Evolutionary conservation across 768 basidiomycete genomes (phyloP), one percentile per base, ranked within the genome.

Genomic region (Strobilomyces dryophilus): DNA sequence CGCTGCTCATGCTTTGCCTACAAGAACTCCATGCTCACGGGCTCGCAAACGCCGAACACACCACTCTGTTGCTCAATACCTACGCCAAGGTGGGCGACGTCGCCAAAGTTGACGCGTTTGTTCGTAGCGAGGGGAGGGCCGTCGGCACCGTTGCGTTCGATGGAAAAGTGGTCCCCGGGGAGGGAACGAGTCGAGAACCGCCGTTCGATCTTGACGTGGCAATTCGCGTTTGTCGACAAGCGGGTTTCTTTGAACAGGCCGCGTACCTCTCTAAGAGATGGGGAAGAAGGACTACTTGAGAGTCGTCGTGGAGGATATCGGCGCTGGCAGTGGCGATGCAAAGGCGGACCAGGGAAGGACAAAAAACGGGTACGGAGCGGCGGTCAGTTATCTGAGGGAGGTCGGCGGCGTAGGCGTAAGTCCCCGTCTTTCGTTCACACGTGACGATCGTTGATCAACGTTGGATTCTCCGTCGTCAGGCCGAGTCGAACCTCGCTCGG

Each of bases 201-300:
- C 97, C 95, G 0, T 99, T 98, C 66, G 97, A 98, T 66, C 79
- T 99, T 41, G 93, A 95, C 56, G 98, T 97, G 0, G 97, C 94
- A 0, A 98, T 99, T 49, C 82, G 93, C 3, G 95, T 98, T 27
- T 98, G 95, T 63, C 80, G 97, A 26, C 95, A 98, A 69, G 95
- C 94, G 2, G 92, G 93, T 0, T 98, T 95, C 68, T 97, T 91
- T 61, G 87, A 94, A 51, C 95, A 98, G 65, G 97, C 95, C 1
- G 83, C 85, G 1, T 98, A 95, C 66, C 79, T 99, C 14, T 95
- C 97, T n/a, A 85, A 84, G 72, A 90, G 92, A 65, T 98, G 93
- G 69, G 87, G 29, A 73, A 98, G 59, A 92, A 95, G 61, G 95
- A 98, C 59, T 98, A 93, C 69, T 69, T 99, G 37, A 77, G 91